Evolutionary conservation across 2,329 filamentous ascomycete species (phyloP).

Genomic region (Aspergillus neoniger): DNA sequence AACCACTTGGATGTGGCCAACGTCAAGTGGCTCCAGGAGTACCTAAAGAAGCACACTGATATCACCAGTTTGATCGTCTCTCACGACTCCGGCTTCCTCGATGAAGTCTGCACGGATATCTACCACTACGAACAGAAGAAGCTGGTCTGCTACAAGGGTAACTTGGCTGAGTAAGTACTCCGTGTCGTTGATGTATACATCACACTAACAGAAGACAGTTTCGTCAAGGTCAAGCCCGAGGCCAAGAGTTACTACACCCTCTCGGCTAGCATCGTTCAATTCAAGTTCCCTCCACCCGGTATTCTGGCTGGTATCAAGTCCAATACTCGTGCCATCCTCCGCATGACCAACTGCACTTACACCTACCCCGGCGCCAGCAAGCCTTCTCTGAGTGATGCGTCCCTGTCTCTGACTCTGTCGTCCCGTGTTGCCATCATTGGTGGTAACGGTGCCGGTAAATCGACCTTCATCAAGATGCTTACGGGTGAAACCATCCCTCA

Average conservation of each 20-base stretch:
- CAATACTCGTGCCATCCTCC: slow-evolving; percentile 86
- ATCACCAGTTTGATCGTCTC: slow-evolving; percentile 97
- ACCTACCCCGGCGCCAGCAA: slow-evolving; percentile 89
- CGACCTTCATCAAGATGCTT: slow-evolving; percentile 94
- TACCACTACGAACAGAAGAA: slow-evolving; percentile 99
- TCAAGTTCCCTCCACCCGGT: slow-evolving; percentile 96
- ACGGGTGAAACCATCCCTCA: slow-evolving; percentile 89
- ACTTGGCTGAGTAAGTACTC: slow-evolving; percentile 44
- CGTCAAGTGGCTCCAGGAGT: slow-evolving; percentile 93
- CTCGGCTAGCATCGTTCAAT: slow-evolving; percentile 82
- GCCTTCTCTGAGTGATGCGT: slow-evolving; percentile 83
- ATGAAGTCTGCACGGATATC: slow-evolving; percentile 97
- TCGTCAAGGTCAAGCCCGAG: slow-evolving; percentile 88
- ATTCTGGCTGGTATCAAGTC: slow-evolving; percentile 96
- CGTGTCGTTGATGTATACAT: not conserved
- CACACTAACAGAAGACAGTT: slow-evolving; percentile 39
- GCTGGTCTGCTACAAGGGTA: slow-evolving; percentile 60
- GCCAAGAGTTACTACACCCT: slow-evolving; percentile 98
- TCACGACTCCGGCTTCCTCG: slow-evolving; percentile 96
- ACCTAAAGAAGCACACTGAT: slow-evolving; percentile 91
- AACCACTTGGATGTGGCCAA: slow-evolving; percentile 97
- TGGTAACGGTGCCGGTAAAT: slow-evolving; percentile 96
- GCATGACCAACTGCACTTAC: slow-evolving; percentile 89
- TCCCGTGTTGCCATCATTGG: slow-evolving; percentile 96
- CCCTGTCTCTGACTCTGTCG: slow-evolving; percentile 83